Base-by-base conservation (phyloP, 306 rosid species). In the Mimosa pudica region DNA sequence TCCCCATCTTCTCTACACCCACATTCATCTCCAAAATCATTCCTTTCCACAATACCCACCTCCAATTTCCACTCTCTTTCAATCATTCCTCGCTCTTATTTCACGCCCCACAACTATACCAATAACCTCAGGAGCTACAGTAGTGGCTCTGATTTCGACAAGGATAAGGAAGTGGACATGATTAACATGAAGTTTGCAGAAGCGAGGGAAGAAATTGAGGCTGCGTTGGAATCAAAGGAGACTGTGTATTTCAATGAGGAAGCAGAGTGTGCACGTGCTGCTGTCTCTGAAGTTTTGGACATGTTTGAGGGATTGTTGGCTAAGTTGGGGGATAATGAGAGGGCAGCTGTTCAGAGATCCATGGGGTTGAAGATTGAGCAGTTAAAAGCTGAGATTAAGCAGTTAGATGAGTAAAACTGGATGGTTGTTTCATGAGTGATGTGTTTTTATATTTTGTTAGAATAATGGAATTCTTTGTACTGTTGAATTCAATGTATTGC, bases 321-420 rank as follows among this genome's bases (percentile, higher is more conserved):
- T 2, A 92, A 82, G 90, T 80, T 89, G 80, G 49, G 97, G 0
- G 96, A 95, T 74, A 86, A 44, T 77, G 89, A 89, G 41, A 89
- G 61, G 71, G 86, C 85, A 14, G 96, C 90, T 61, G 55, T 92
- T 83, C 93, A 83, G 88, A 91, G 98, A 67, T 88, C 96, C 0
- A 95, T 92, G 98, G 98, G 98, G 20, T 86, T 91, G 66, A 95
- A 95, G 86, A 95, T 95, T 82, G 94, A 91, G 82, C 98, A 95
- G 82, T 70, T 95, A 84, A 95, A 95, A 76, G 98, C 97, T 41
- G 98, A 95, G 85, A 85, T 94, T 71, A 72, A 82, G 18, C 98
- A 91, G 86, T 83, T 94, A 70, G 85, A 92, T 78, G 98, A 95
- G 74, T 92, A 87, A 89, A 69, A 52, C 30, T 24, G 30, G 67